phyloP scores from a whole-genome alignment of 2,329 filamentous ascomycete genomes.

The Trichoderma polysporum region DNA sequence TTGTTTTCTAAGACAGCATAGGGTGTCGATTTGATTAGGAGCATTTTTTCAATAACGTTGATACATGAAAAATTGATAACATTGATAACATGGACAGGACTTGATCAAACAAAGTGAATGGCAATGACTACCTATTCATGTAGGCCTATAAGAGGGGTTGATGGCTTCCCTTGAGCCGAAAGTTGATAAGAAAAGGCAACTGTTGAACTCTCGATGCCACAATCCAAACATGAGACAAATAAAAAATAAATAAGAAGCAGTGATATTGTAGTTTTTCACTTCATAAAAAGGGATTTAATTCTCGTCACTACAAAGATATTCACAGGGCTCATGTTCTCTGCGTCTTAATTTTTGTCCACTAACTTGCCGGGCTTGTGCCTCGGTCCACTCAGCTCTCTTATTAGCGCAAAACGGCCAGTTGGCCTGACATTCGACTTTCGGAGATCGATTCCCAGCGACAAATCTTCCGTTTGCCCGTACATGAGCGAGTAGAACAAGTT shows the following conservation, averaged over 20 bases:
- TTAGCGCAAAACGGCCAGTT: background rate
- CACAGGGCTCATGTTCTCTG: too few species aligned
- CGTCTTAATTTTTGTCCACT: too few species aligned
- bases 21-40: background rate
- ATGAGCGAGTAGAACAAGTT: background rate
- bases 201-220: too few species aligned
- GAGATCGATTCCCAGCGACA: background rate
- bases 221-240: too few species aligned
- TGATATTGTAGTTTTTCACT: too few species aligned
- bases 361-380: constrained; percentile 1
- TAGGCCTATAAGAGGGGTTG: background rate
- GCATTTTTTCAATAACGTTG: background rate
- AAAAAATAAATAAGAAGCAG: too few species aligned
- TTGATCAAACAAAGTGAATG: background rate
- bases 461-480: background rate
- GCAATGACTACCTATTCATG: background rate
- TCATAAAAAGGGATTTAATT: too few species aligned
- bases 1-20: too few species aligned
- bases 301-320: too few species aligned
- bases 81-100: background rate
- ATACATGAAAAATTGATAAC: background rate
- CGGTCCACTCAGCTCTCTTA: constrained; percentile 3
- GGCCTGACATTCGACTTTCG: background rate
- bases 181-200: too few species aligned
- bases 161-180: background rate